Evolutionary conservation across 2,329 filamentous ascomycete species (phyloP), one percentile per base, ranked within the genome.

Genomic region (Sarocladiaceae sp.): DNA sequence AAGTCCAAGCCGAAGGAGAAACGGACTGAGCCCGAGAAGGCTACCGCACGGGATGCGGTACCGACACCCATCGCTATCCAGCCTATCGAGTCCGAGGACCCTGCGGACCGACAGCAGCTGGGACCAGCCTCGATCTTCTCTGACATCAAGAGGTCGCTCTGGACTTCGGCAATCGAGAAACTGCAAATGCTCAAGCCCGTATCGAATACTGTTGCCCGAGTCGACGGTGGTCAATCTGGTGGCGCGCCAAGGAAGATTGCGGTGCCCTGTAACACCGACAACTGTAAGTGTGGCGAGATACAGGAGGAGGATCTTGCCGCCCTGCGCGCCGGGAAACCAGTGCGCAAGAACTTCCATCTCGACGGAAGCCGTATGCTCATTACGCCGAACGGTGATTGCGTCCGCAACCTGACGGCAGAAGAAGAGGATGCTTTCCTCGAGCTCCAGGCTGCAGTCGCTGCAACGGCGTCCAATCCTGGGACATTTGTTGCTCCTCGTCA

Each of bases 311-410:
- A 84, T 48, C 71, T 80, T 23, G 65, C 69, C 12, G 60, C 67
- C 3, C 67, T 83, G 6, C 66, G 72, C n/a, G 66, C 70, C 2
- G 80, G 79, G 39, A 69, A 72, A 48, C 67, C 78, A 10, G 76
- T 84, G 7, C 75, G 73, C 48, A 83, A 83, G 58, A 63, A 80
- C 31, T 64, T 65, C 40, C 63, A 64, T 41, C 68, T 80, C 2
- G 80, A 84, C 49, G 80, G 79, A 45, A 73, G 76, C 58, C 74
- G 83, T 20, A 80, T 85, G 50, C 73, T 90, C 52, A 78, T 90
- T 43, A 89, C 85, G 0, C 83, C 85, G 0, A 81, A 84, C 49
- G 85, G 86, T 10, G 82, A 87, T 50, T 86, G 84, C 57, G 70
- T 91, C n/a, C 80, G 83, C 51, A 83, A 85, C 47, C 64, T 93